Evolutionary conservation across 2,329 filamentous ascomycete species (phyloP).

Genomic region (Aspergillus flavus): DNA sequence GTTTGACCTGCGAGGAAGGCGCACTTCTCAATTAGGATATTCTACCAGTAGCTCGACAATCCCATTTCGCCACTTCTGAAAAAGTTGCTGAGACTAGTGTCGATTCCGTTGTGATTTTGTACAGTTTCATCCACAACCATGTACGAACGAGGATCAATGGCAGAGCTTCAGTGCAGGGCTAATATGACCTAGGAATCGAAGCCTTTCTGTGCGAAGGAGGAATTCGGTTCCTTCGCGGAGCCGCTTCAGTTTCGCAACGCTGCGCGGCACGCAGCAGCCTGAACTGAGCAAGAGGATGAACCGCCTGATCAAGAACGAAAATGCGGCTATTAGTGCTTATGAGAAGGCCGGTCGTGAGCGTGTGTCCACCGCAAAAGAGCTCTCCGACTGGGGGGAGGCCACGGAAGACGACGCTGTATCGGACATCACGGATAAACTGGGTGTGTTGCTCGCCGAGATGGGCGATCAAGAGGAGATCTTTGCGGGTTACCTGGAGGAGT

Average conservation of each 20-base stretch:
- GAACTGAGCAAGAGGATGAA: conserved; percentile 87
- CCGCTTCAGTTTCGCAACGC: conserved; percentile 81
- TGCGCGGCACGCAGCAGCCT: conserved; percentile 81
- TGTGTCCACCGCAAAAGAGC: conserved; percentile 79
- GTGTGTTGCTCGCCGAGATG: conserved; percentile 86
- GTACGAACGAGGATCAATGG: conserved; percentile 12
- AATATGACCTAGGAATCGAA: conserved; percentile 41
- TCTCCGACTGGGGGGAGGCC: conserved; percentile 95
- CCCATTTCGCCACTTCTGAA: not conserved
- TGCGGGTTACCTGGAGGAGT: conserved; percentile 84
- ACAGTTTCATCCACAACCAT: conserved; percentile 8
- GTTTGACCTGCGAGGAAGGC: not conserved
- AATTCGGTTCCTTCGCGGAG: conserved; percentile 46
- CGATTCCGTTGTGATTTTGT: not conserved
- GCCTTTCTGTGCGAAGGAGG: conserved; percentile 43
- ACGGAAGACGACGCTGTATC: conserved; percentile 84
- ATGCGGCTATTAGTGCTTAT: conserved; percentile 81
- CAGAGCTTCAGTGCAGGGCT: not conserved
- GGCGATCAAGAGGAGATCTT: conserved; percentile 92
- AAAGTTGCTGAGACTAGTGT: not conserved
- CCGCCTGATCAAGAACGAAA: conserved; percentile 92
- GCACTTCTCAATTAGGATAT: not conserved
- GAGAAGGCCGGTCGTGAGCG: conserved; percentile 85
- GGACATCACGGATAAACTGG: conserved; percentile 93
- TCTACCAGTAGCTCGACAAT: not conserved